Conservation (phyloP, 169 alveolate genomes). For the Plasmodium chabaudi region DNA sequence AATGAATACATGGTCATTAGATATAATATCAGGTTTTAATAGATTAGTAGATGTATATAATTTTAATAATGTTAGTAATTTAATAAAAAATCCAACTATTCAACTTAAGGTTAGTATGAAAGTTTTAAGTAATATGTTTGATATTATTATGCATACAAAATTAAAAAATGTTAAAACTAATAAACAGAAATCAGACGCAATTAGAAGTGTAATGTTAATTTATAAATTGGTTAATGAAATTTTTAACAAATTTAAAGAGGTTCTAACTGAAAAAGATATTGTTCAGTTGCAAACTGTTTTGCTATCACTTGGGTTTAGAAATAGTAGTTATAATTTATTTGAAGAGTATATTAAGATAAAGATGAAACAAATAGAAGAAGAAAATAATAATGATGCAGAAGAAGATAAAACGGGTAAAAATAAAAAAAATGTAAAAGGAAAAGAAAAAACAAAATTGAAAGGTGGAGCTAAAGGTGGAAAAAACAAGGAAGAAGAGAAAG, state of each 20-base stretch:
- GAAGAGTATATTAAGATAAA: slow-evolving; percentile 82
- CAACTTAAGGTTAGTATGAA: slow-evolving; percentile 67
- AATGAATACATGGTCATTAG: slow-evolving; percentile 74
- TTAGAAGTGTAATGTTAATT: slow-evolving; percentile 47
- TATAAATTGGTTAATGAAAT: slow-evolving; percentile 66
- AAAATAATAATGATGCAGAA: slow-evolving; percentile 21
- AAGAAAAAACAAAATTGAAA: slow-evolving; percentile 54
- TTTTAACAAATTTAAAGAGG: slow-evolving; percentile 61
- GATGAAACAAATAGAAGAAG: slow-evolving; percentile 35
- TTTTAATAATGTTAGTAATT: slow-evolving; percentile 62
- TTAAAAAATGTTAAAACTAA: slow-evolving; percentile 57
- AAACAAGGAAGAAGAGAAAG: slow-evolving; percentile 49
- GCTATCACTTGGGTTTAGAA: slow-evolving; percentile 73
- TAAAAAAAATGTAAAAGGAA: slow-evolving; percentile 40
- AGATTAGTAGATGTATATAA: slow-evolving; percentile 77
- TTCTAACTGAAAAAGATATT: slow-evolving; percentile 67
- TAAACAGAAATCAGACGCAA: slow-evolving; percentile 73
- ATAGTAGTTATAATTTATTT: slow-evolving; percentile 82
- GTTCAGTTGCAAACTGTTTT: slow-evolving; percentile 76
- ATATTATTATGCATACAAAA: slow-evolving; percentile 63
- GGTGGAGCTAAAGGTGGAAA: slow-evolving; percentile 75
- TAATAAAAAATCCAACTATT: slow-evolving; percentile 46
- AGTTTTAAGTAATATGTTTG: slow-evolving; percentile 54
- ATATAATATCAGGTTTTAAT: slow-evolving; percentile 73
- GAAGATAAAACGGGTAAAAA: slow-evolving; percentile 38